Base-by-base conservation (phyloP, 1,284 basidiomycete species). In the Fomitopsis pinicola region DNA sequence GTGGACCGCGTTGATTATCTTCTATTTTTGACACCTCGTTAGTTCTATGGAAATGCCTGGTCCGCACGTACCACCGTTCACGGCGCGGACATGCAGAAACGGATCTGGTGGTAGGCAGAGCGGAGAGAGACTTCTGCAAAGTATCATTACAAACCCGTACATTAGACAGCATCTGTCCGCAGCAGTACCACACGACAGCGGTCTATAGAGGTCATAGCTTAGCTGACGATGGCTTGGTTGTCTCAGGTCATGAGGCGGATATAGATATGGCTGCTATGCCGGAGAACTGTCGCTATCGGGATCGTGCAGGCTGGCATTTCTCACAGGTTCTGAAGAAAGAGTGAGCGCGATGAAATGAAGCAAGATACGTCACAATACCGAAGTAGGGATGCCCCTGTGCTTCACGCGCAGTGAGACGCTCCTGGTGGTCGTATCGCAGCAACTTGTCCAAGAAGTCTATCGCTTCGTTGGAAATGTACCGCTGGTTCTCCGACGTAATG, bases 381-480 rank as follows among this genome's bases (percentile, higher is more conserved):
- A 97, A 97, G 78, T 97, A 97, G 40, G 90, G 82, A 71, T 97
- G 95, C 22, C 80, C 81, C 75, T 96, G 94, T 9, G 92, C 92
- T 76, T 98, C 95, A 66, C 87, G 83, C 52, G 97, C 97, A 30
- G 97, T 99, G 64, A 98, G 82, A 59, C 97, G 88, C 73, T 98
- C 95, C 79, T 97, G 95, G 74, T 98, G 97, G 75, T 98, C 94
- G 75, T 98, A 99, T 55, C 94, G 88, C 70, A 99, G 84, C 53
- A 99, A 82, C 78, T 96, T 96, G 79, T 99, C 97, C 64, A 99
- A 78, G 72, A 98, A 91, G 79, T 98, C 95, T 70, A 96, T 91
- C n/a, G 95, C 95, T 72, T 97, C 95, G 73, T 95, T 97, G n/a
- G 94, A 95, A 67, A 98, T 95, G 77, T 94, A 98, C 59, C 95